Evolutionary conservation across 1,139 yeast genomes (phyloP).

Genomic region (Scheffersomyces cryptocercus): DNA sequence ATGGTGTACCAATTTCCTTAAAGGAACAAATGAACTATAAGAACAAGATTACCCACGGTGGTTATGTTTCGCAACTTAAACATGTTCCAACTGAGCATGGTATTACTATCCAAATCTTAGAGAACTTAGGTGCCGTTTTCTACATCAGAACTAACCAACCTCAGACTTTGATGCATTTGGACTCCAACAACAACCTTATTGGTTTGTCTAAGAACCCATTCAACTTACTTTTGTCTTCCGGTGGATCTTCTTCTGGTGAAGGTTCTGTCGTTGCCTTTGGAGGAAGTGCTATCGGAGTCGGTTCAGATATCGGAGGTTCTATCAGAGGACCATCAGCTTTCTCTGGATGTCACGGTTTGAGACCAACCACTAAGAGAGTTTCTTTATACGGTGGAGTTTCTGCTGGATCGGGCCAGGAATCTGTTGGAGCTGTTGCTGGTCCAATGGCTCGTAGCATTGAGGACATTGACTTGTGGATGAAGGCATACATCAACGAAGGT

Average conservation of each 20-base stretch:
- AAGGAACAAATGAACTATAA: constrained; percentile 69
- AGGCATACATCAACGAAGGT: constrained; percentile 56
- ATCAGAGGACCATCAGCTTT: constrained; percentile 77
- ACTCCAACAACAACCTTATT: constrained; percentile 40
- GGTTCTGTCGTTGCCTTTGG: constrained; percentile 68
- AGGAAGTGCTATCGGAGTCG: constrained; percentile 67
- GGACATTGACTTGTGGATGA: constrained; percentile 66
- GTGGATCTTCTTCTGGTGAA: constrained; percentile 80
- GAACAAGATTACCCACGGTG: constrained; percentile 61
- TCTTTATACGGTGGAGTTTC: constrained; percentile 53
- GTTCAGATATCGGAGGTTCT: constrained; percentile 80
- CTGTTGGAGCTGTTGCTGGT: constrained; percentile 61
- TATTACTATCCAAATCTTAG: constrained; percentile 51
- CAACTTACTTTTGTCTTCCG: constrained; percentile 42
- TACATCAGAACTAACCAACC: constrained; percentile 49
- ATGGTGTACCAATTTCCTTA: constrained; percentile 76
- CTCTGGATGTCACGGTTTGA: constrained; percentile 64
- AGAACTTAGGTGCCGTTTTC: constrained; percentile 67
- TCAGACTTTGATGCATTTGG: constrained; percentile 51
- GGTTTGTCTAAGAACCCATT: constrained; percentile 43
- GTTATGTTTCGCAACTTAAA: constrained; percentile 57
- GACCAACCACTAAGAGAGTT: constrained; percentile 67
- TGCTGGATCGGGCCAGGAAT: constrained; percentile 59
- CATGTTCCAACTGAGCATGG: constrained; percentile 53
- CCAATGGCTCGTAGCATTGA: constrained; percentile 62